Percentiles rank a stretch among this genome's conserved stretches.
These are phyloP conservation scores for Trichoderma koningii DNA, from an alignment of 2,329 filamentous ascomycete genomes.

Conservation along the genomic window DNA sequence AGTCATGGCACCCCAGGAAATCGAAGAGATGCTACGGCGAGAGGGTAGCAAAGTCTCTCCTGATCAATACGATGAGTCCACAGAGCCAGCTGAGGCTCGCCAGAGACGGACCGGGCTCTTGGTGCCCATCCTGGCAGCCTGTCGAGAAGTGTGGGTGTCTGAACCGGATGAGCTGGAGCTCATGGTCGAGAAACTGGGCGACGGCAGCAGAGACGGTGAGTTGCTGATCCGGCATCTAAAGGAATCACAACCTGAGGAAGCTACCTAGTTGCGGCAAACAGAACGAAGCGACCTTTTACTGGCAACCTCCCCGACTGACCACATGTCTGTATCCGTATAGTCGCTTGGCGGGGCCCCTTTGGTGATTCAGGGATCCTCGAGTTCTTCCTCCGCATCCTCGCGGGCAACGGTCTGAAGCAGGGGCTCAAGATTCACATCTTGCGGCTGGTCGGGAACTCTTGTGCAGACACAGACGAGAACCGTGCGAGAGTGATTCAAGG, in stretches of 20 bases:
- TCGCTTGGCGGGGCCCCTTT: slow-evolving; percentile 57
- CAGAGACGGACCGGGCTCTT: slow-evolving; percentile 39
- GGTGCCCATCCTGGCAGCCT: slow-evolving; percentile 43
- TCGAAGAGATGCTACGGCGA: slow-evolving; percentile 42
- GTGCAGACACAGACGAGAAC: slow-evolving; percentile 65
- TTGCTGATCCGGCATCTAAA: slow-evolving; percentile 20
- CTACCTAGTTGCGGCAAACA: background rate
- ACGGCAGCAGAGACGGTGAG: slow-evolving; percentile 59
- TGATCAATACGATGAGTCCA: slow-evolving; percentile 35
- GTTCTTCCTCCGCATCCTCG: slow-evolving; percentile 55
- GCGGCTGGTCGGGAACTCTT: slow-evolving; percentile 63
- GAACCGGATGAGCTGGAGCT: slow-evolving; percentile 47
- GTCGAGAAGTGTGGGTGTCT: slow-evolving; percentile 46
- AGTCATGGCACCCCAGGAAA: slow-evolving; percentile 40
- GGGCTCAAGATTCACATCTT: slow-evolving; percentile 56
- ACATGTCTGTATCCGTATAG: slow-evolving; percentile 39
- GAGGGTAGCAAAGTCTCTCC: slow-evolving; percentile 37
- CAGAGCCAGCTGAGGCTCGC: slow-evolving; percentile 32
- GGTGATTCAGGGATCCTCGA: slow-evolving; percentile 60
- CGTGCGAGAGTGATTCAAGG: slow-evolving; percentile 56
- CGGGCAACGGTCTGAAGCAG: slow-evolving; percentile 42
- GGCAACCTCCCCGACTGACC: slow-evolving; percentile 6
- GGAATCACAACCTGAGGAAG: background rate
- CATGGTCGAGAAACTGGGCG: slow-evolving; percentile 55
- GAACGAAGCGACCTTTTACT: background rate